A percentile compares a stretch with the other conserved stretches of the same genome.
Evolutionary conservation across 202 grass and related monocot genomes (phyloP).

Genomic region (Setaria viridis): DNA sequence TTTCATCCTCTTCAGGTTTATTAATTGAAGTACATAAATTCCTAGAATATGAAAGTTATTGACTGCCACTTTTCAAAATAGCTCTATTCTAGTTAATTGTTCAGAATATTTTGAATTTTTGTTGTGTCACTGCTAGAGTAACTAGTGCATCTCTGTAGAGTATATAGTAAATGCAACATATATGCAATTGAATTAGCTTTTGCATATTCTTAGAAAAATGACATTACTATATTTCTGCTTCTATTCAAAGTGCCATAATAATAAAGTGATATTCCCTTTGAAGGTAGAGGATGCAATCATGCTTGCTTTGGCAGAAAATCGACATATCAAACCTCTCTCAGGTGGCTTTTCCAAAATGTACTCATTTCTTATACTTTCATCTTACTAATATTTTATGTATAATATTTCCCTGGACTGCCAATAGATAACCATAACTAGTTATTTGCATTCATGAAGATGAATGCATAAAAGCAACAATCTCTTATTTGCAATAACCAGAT

Average conservation of each 20-base stretch:
- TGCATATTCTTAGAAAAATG: slow-evolving; percentile 36
- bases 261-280: slow-evolving; percentile 52
- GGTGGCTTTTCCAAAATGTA: slow-evolving; percentile 71
- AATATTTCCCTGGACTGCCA: neutral
- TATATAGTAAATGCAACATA: too few relatives aligned
- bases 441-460: slow-evolving; percentile 4
- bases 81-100: slow-evolving; percentile 23
- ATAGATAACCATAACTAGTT: neutral
- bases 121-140: neutral
- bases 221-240: slow-evolving; percentile 29
- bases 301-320: slow-evolving; percentile 84
- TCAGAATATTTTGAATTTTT: slow-evolving; percentile 30
- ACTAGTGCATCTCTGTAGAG: too few relatives aligned
- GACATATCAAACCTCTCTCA: slow-evolving; percentile 76
- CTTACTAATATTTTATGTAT: slow-evolving; percentile 44
- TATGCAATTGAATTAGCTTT: slow-evolving; percentile 17
- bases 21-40: slow-evolving; percentile 32
- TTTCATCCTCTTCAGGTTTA: slow-evolving; percentile 8
- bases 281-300: slow-evolving; percentile 96
- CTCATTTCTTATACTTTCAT: slow-evolving; percentile 69
- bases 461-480: slow-evolving; percentile 1
- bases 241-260: slow-evolving; percentile 33
- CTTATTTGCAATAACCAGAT: slow-evolving; percentile 5
- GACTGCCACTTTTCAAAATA: neutral
- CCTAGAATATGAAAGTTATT: slow-evolving; percentile 26